phyloP scores from a whole-genome alignment of 2,329 filamentous ascomycete genomes.

The Ceratocystiopsis sp. region DNA sequence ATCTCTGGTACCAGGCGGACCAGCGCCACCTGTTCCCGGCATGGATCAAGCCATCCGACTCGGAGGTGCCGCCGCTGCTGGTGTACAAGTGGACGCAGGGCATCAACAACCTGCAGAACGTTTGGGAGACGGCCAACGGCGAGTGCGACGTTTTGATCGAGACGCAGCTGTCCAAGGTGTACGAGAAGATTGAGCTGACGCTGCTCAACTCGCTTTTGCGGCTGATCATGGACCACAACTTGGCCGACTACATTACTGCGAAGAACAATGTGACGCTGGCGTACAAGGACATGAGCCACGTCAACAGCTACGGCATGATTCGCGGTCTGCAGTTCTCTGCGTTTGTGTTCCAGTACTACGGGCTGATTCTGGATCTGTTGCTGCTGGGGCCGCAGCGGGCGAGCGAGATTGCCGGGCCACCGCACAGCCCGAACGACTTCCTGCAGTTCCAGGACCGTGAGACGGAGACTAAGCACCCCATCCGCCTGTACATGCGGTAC shows the following conservation, averaged over 20 bases:
- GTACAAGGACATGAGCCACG: slow-evolving; percentile 99
- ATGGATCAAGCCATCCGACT: slow-evolving; percentile 98
- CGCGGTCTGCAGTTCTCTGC: slow-evolving; percentile 94
- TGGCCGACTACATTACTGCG: slow-evolving; percentile 96
- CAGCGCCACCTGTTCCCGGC: slow-evolving; percentile 92
- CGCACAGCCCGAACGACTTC: slow-evolving; percentile 91
- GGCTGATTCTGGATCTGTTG: slow-evolving; percentile 82
- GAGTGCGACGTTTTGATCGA: slow-evolving; percentile 99
- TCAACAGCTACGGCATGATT: slow-evolving; percentile 97
- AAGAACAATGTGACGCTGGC: slow-evolving; percentile 99
- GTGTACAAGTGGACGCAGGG: slow-evolving; percentile 99
- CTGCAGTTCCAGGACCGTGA: slow-evolving; percentile 88
- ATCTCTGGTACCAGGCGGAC: slow-evolving; percentile 97
- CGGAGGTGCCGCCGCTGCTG: slow-evolving; percentile 83
- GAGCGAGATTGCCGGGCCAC: slow-evolving; percentile 93
- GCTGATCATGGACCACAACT: slow-evolving; percentile 97
- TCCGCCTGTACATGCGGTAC: slow-evolving; percentile 92
- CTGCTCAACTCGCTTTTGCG: slow-evolving; percentile 83
- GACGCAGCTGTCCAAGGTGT: slow-evolving; percentile 96
- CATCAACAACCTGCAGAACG: slow-evolving; percentile 91
- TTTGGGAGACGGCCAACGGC: slow-evolving; percentile 86
- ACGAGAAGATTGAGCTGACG: slow-evolving; percentile 97
- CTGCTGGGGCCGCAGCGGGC: slow-evolving; percentile 85
- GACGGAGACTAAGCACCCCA: slow-evolving; percentile 84
- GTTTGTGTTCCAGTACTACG: slow-evolving; percentile 98